Base-by-base conservation (phyloP, 352 stramenopile genomes). In the Albugo laibachii region DNA sequence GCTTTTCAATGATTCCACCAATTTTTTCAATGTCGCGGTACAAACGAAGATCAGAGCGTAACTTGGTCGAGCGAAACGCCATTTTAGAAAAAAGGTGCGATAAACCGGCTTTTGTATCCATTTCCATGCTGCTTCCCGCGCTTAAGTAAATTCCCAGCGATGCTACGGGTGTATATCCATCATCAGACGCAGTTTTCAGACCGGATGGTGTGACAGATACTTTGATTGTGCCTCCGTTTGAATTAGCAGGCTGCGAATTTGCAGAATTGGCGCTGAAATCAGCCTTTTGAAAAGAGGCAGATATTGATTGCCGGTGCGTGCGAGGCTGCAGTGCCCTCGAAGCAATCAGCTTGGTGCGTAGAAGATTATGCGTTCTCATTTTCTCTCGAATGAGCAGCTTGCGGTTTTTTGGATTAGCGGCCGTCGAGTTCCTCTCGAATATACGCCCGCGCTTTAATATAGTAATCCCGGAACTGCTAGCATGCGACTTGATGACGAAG, bases 1-100 rank as follows among this genome's bases (percentile, higher is more conserved):
- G 49, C 48, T 75, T 74, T 54, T 61, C 50, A 41, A 86, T 59
- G 16, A 72, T 62, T 31, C 77, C 77, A 44, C 77, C 77, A 38
- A 89, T 74, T 34, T 74, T 61, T 56, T 89, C 77, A 55, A 89
- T 77, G 53, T 83, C 77, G 49, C 77, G 74, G 65, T 65, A 91
- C 36, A 91, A 59, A 38, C 69, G 68, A 56, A 91, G 61, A 55
- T 91, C 77, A 49, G 77, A 87, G 55, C 74, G 77, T 46, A 21
- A 54, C 21, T 70, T 50, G 11, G 77, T 91, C 19, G 74, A 61
- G 40, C 74, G 77, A 71, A 91, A 91, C 31, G 77, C 74, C 69
- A 86, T 75, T 62, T 87, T 83, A 50, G 69, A 59, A 41, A 80
- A 80, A 40, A 91, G 63, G 62, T 85, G 69, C 61, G 77, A 72